Percentiles rank a stretch among this genome's conserved stretches.
Conservation (phyloP, 441 rosid genomes). For the Pelargonium cotyledonis region DNA sequence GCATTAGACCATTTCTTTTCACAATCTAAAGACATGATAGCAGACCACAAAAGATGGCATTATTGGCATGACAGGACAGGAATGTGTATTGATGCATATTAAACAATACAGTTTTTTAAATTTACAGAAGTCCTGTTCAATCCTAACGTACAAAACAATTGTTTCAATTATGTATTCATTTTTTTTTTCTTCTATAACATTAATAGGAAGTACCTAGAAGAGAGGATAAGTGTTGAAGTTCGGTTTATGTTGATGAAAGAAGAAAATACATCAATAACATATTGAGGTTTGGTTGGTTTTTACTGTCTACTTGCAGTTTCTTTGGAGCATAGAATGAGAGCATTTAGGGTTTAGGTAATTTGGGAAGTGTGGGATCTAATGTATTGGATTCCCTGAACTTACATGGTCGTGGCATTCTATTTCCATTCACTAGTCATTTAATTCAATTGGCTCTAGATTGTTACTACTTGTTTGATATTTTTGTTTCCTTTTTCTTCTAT, state of each 20-base stretch:
- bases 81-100: not conserved
- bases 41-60: not conserved
- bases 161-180: not conserved
- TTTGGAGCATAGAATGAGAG: too few species aligned
- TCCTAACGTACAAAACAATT: not conserved
- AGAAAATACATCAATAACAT: too few species aligned
- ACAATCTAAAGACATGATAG: not conserved
- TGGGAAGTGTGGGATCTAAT: too few species aligned
- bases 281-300: too few species aligned
- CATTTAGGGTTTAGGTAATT: not conserved
- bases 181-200: too few species aligned
- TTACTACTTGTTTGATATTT: not conserved
- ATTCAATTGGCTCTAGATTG: not conserved
- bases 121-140: not conserved
- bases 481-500: slow-evolving; percentile 15
- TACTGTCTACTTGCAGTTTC: too few species aligned
- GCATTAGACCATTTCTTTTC: not conserved
- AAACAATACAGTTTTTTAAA: not conserved
- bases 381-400: not conserved
- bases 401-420: not conserved
- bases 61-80: not conserved
- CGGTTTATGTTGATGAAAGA: too few species aligned
- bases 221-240: too few species aligned
- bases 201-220: too few species aligned
- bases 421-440: not conserved